Evolutionary conservation across 805 yeast genomes (phyloP).

Genomic region (Lachancea mirantina): DNA sequence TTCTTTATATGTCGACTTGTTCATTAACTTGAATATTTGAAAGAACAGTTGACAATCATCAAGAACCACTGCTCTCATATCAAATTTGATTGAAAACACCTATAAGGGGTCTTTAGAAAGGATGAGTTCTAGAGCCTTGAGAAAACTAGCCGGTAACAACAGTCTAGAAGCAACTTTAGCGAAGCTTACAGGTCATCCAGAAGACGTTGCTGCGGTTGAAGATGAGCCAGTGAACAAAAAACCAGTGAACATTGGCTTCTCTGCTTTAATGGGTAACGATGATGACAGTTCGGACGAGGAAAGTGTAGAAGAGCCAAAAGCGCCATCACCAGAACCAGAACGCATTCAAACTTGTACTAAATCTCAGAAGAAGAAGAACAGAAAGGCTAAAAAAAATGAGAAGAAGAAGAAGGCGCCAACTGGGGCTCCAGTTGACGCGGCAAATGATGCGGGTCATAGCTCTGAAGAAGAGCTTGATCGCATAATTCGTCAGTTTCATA

Average conservation of each 20-base stretch:
- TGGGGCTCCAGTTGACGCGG: conserved; percentile 13
- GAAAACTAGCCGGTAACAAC: conserved; percentile 28
- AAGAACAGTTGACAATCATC: not conserved
- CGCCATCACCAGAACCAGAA: conserved; percentile 1
- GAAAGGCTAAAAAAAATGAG: conserved; percentile 25
- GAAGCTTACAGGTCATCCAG: conserved; percentile 1
- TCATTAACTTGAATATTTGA: too few relatives aligned
- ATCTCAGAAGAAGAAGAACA: conserved; percentile 25
- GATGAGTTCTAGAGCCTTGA: conserved; percentile 34
- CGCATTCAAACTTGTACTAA: conserved; percentile 14
- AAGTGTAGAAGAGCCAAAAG: conserved; percentile 3
- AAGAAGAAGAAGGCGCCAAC: conserved; percentile 20
- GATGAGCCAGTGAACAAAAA: conserved; percentile 6
- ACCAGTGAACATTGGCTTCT: conserved; percentile 16
- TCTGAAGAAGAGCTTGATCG: conserved; percentile 55
- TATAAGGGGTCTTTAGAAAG: too few relatives aligned
- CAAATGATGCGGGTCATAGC: too few relatives aligned
- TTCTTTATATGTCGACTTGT: too few relatives aligned
- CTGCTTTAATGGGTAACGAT: conserved; percentile 25
- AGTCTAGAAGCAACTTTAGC: conserved; percentile 12
- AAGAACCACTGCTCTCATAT: too few relatives aligned
- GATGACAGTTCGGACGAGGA: conserved; percentile 13
- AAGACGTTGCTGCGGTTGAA: conserved; percentile 2
- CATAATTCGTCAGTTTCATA: conserved; percentile 40
- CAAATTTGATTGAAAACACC: too few relatives aligned